Percentiles rank a stretch among this genome's conserved stretches.
Conservation (phyloP, 768 basidiomycete species). For the Coprinopsis cinerea region DNA sequence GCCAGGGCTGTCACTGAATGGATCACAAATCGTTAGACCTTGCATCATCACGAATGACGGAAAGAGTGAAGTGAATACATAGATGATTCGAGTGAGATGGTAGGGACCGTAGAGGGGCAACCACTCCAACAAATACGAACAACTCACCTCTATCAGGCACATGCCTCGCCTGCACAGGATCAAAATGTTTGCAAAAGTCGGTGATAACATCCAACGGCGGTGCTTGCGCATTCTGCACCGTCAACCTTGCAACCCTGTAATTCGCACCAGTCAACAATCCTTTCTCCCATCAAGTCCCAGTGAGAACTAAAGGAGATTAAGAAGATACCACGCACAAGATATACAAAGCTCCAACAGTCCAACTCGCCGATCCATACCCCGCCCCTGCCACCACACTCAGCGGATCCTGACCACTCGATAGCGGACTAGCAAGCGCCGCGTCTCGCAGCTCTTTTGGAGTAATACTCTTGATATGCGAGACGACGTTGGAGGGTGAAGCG, state of each 20-base stretch:
- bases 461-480: not conserved
- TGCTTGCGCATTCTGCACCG: conserved; percentile 29
- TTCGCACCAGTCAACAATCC: not conserved
- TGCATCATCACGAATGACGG: too few relatives aligned
- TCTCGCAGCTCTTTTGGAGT: conserved; percentile 57
- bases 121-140: not conserved
- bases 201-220: conserved; percentile 39
- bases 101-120: too few relatives aligned
- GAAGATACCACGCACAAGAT: conserved; percentile 70
- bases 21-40: not conserved
- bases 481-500: too few relatives aligned
- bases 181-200: conserved; percentile 59
- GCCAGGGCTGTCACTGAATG: conserved; percentile 58
- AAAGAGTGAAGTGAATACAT: too few relatives aligned
- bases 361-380: too few relatives aligned
- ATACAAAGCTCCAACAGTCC: conserved; percentile 63
- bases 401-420: conserved; percentile 65
- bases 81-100: too few relatives aligned
- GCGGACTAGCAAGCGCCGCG: conserved; percentile 43
- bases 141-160: conserved; percentile 63
- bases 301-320: too few relatives aligned
- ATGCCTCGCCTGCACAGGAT: conserved; percentile 54
- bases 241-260: conserved; percentile 57
- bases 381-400: conserved; percentile 49
- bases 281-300: not conserved